Conservation (phyloP, 2,329 filamentous ascomycete species). For the Salinomyces thailandicus region DNA sequence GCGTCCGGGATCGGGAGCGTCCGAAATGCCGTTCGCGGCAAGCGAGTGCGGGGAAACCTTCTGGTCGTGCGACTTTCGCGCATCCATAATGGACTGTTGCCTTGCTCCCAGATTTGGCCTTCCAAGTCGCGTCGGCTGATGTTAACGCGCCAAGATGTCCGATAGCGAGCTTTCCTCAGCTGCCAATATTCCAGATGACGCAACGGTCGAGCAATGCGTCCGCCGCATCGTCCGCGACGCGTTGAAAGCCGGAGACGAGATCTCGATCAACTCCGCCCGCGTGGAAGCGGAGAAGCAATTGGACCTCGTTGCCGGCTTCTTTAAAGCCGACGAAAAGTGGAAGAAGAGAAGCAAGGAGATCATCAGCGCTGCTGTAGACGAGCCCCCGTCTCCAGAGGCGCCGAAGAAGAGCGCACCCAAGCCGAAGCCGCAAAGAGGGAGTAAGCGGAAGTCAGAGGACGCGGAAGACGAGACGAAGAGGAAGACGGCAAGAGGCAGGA, state of each 20-base stretch:
- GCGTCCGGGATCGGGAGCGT: not conserved
- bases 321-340: slow-evolving; percentile 46
- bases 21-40: not conserved
- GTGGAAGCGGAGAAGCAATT: slow-evolving; percentile 42
- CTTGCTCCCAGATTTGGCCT: no score
- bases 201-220: slow-evolving; percentile 30
- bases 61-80: not conserved
- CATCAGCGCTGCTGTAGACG: slow-evolving; percentile 42
- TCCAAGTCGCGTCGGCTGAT: no score
- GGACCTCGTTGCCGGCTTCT: slow-evolving; percentile 43
- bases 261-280: slow-evolving; percentile 50
- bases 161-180: slow-evolving; percentile 15
- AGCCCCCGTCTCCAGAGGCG: slow-evolving; percentile 13
- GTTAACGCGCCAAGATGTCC: slow-evolving; percentile 15
- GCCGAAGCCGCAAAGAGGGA: slow-evolving; percentile 15
- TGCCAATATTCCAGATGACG: slow-evolving; percentile 25
- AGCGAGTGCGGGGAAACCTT: not conserved
- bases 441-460: slow-evolving; percentile 24
- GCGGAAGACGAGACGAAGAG: slow-evolving; percentile 6
- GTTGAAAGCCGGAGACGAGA: slow-evolving; percentile 37
- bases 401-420: slow-evolving; percentile 11
- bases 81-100: not conserved
- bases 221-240: slow-evolving; percentile 31
- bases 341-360: slow-evolving; percentile 44
- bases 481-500: slow-evolving; percentile 7